Evolutionary conservation across 2,329 filamentous ascomycete species (phyloP).

Genomic region (Phialemoniopsis sp.): DNA sequence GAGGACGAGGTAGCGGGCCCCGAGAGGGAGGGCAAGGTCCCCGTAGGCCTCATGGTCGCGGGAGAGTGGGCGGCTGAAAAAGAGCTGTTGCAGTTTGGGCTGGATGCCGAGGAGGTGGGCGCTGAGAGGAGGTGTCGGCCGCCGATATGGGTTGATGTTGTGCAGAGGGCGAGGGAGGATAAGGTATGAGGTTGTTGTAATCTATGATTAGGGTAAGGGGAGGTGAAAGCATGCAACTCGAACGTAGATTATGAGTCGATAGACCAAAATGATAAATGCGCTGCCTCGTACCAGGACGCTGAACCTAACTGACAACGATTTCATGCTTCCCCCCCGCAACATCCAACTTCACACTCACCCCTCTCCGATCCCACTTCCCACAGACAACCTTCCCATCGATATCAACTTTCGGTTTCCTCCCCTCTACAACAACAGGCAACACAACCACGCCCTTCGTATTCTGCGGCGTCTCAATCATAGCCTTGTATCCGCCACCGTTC

Average conservation of each 20-base stretch:
- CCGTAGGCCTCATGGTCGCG: constrained; percentile 50
- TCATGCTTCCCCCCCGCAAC: too few species aligned
- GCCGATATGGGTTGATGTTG: constrained; percentile 40
- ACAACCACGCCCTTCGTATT: constrained; percentile 17
- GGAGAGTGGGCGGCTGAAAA: constrained; percentile 52
- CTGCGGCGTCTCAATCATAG: constrained; percentile 17
- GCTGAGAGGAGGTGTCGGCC: constrained; percentile 25
- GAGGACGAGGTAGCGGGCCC: constrained; percentile 15
- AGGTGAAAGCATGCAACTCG: too few species aligned
- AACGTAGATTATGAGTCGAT: too few species aligned
- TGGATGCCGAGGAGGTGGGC: constrained; percentile 38
- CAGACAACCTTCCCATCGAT: constrained; percentile 12
- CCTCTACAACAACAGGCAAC: constrained; percentile 12
- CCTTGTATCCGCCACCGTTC: constrained; percentile 9
- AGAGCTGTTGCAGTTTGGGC: constrained; percentile 40
- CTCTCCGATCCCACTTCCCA: constrained; percentile 5
- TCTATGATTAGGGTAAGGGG: neutral
- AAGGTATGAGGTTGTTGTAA: neutral
- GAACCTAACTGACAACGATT: too few species aligned
- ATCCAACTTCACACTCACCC: too few species aligned
- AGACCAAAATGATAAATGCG: too few species aligned
- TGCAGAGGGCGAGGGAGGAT: constrained; percentile 25
- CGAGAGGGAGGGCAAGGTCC: constrained; percentile 30
- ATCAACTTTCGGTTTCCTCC: constrained; percentile 7
- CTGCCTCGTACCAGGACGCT: too few species aligned